A percentile compares a stretch with the other conserved stretches of the same genome.
Evolutionary conservation across 2,329 filamentous ascomycete genomes (phyloP).

Genomic region (Onygenales sp.): DNA sequence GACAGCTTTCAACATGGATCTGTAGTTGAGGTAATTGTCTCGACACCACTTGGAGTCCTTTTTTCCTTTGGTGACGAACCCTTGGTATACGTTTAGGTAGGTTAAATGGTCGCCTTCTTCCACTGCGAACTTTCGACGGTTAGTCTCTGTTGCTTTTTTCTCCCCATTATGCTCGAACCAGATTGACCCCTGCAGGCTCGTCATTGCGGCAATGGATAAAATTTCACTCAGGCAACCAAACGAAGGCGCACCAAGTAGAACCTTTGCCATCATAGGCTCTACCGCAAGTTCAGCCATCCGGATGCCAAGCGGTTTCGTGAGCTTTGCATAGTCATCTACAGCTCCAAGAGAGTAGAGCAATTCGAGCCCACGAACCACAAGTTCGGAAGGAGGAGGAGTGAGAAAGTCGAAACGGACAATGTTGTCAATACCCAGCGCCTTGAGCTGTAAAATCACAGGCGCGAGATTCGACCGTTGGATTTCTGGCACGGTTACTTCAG

Average conservation of each 20-base stretch:
- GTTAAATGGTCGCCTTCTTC: slow-evolving; percentile 93
- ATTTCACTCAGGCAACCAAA: slow-evolving; percentile 80
- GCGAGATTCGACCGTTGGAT: slow-evolving; percentile 89
- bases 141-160: slow-evolving; percentile 64
- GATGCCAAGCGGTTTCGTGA: slow-evolving; percentile 77
- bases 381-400: slow-evolving; percentile 72
- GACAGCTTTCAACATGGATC: slow-evolving; percentile 69
- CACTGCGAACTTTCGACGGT: slow-evolving; percentile 72
- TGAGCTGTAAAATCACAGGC: slow-evolving; percentile 79
- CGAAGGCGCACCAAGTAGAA: slow-evolving; percentile 61
- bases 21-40: slow-evolving; percentile 79
- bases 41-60: slow-evolving; percentile 82
- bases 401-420: slow-evolving; percentile 84
- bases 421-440: slow-evolving; percentile 92
- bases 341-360: slow-evolving; percentile 79
- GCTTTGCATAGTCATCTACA: slow-evolving; percentile 78
- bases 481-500: slow-evolving; percentile 71
- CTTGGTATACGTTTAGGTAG: slow-evolving; percentile 83
- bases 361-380: slow-evolving; percentile 78
- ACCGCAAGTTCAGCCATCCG: slow-evolving; percentile 90
- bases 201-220: slow-evolving; percentile 88
- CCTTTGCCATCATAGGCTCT: slow-evolving; percentile 93
- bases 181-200: slow-evolving; percentile 69
- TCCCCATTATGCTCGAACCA: slow-evolving; percentile 69
- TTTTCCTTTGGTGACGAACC: slow-evolving; percentile 72